phyloP scores from a whole-genome alignment of 2,329 filamentous ascomycete genomes.

The Sporothrix brunneoviolacea region DNA sequence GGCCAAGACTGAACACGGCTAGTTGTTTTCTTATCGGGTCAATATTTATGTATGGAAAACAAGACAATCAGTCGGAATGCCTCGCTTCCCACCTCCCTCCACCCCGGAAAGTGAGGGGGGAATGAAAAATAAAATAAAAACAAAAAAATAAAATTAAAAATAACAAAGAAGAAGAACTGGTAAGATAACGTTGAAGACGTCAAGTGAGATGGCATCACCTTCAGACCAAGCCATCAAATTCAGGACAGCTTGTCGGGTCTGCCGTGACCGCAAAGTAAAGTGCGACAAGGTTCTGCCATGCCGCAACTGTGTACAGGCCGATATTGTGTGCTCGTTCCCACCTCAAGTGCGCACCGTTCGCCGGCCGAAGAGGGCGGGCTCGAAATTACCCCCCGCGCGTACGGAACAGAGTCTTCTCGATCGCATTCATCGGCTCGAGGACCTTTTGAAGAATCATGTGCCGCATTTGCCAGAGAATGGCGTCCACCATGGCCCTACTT shows the following conservation, averaged over 20 bases:
- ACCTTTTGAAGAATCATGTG: background rate
- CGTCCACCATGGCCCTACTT: background rate
- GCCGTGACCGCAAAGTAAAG: slow-evolving; percentile 9
- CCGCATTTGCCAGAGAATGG: background rate
- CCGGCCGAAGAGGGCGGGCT: slow-evolving; percentile 2
- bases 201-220: background rate
- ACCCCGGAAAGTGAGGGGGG: too few relatives aligned
- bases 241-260: slow-evolving; percentile 5
- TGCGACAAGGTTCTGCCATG: slow-evolving; percentile 7
- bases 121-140: background rate
- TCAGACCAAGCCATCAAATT: background rate
- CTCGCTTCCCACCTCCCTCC: background rate
- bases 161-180: background rate
- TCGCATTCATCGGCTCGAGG: slow-evolving; percentile 3
- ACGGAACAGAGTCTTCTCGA: background rate
- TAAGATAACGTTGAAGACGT: background rate
- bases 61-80: background rate
- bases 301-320: slow-evolving; percentile 3
- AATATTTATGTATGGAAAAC: background rate
- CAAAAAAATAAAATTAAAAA: too few relatives aligned
- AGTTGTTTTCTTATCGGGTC: background rate
- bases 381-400: background rate
- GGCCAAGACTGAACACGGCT: background rate
- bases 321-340: slow-evolving; percentile 4
- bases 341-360: slow-evolving; percentile 7